Evolutionary conservation across 768 basidiomycete species (phyloP).

Genomic region (Pleurotus platypus): DNA sequence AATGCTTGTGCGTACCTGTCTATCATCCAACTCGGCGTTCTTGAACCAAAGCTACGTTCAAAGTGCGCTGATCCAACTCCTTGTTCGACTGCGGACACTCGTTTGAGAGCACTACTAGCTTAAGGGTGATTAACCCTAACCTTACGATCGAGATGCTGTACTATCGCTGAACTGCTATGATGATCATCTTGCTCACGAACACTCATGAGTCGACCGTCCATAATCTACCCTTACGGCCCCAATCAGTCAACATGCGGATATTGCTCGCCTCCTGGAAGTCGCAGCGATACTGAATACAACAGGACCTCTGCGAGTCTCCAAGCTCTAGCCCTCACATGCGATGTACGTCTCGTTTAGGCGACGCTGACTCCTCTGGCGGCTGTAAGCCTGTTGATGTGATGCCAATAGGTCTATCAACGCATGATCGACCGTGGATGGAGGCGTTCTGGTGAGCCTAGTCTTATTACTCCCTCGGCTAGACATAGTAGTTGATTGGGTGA

Average conservation of each 20-base stretch:
- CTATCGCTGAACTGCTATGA: background rate
- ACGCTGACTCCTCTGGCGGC: too few relatives aligned
- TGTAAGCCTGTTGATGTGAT: background rate
- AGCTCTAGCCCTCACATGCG: conserved; percentile 50
- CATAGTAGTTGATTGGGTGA: background rate
- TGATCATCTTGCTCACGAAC: background rate
- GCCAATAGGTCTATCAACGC: conserved; percentile 62
- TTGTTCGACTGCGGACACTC: too few relatives aligned
- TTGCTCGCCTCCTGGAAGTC: conserved; percentile 52
- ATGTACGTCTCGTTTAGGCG: conserved; percentile 27
- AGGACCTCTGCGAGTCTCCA: conserved; percentile 45
- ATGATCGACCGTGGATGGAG: conserved; percentile 89
- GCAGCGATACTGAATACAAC: conserved; percentile 38
- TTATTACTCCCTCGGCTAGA: too few relatives aligned
- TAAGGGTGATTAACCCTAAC: background rate
- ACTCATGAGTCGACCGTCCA: conserved; percentile 18
- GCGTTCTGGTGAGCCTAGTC: conserved; percentile 50
- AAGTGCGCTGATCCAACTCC: too few relatives aligned
- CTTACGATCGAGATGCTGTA: background rate
- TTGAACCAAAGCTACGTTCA: too few relatives aligned
- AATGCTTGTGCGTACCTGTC: conserved; percentile 15
- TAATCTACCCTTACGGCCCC: conserved; percentile 32
- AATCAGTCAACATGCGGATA: conserved; percentile 59
- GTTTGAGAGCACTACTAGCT: too few relatives aligned
- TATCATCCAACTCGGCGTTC: background rate